phyloP scores from a whole-genome alignment of 768 basidiomycete species.

The Lactifluus volemus region DNA sequence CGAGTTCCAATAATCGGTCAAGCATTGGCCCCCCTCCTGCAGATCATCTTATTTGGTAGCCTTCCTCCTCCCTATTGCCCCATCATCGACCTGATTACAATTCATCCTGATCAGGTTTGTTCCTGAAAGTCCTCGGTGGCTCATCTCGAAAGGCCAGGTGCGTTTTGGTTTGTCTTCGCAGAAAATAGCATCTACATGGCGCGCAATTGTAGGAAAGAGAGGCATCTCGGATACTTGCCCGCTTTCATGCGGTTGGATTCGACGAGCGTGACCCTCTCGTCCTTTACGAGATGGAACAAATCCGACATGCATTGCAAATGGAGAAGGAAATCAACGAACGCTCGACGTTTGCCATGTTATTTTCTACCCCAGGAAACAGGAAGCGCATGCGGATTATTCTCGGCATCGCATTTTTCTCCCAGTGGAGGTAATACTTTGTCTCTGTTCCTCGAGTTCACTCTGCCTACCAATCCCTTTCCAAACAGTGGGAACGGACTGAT shows the following conservation, averaged over 20 bases:
- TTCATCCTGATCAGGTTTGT: constrained; percentile 38
- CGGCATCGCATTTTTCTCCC: constrained; percentile 59
- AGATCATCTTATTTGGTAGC: constrained; percentile 48
- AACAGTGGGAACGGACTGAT: constrained; percentile 58
- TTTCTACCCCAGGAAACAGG: constrained; percentile 57
- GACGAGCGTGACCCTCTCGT: constrained; percentile 52
- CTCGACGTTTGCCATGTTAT: constrained; percentile 44
- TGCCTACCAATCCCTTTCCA: not conserved
- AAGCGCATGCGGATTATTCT: constrained; percentile 61
- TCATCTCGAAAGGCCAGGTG: constrained; percentile 52
- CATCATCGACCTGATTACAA: not conserved
- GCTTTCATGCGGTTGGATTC: constrained; percentile 59
- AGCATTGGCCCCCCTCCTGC: constrained; percentile 46
- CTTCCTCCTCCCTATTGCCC: not conserved
- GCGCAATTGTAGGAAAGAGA: constrained; percentile 36
- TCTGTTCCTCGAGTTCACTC: not conserved
- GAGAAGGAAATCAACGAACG: constrained; percentile 47
- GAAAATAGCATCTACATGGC: not conserved
- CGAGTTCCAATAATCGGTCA: constrained; percentile 58
- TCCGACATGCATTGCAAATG: constrained; percentile 54
- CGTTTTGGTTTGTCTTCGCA: constrained; percentile 17
- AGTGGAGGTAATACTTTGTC: constrained; percentile 50
- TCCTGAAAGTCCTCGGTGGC: constrained; percentile 61
- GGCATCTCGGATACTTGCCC: constrained; percentile 54
- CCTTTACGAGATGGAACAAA: constrained; percentile 49